Evolutionary conservation across 2,329 filamentous ascomycete species (phyloP).

Genomic region (Podosphaera xanthii): DNA sequence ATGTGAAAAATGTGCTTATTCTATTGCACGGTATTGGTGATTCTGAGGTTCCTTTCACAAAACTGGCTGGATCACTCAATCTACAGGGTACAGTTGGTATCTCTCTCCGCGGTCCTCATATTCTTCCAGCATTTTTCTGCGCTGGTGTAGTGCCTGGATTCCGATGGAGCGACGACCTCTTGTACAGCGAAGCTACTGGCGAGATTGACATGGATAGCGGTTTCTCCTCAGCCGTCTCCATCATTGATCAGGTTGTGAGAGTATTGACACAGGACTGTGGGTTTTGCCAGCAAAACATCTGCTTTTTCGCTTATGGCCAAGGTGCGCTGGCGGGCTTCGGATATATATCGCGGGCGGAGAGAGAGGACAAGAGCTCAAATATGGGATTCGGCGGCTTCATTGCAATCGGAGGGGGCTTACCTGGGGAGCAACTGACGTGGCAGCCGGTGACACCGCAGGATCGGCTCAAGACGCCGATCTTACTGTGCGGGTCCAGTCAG

Average conservation of each 20-base stretch:
- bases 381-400: slow-evolving; percentile 33
- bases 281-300: slow-evolving; percentile 24
- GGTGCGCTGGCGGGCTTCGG: slow-evolving; percentile 31
- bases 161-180: slow-evolving; percentile 36
- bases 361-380: not conserved
- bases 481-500: slow-evolving; percentile 33
- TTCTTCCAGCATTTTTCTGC: slow-evolving; percentile 29
- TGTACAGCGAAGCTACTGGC: slow-evolving; percentile 27
- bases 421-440: slow-evolving; percentile 16
- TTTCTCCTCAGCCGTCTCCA: slow-evolving; percentile 20
- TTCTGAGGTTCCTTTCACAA: slow-evolving; percentile 32
- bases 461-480: slow-evolving; percentile 39
- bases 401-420: slow-evolving; percentile 37
- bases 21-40: slow-evolving; percentile 52
- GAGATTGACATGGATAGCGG: slow-evolving; percentile 31
- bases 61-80: slow-evolving; percentile 31
- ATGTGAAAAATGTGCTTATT: slow-evolving; percentile 35
- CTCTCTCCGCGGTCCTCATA: slow-evolving; percentile 34
- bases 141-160: slow-evolving; percentile 19
- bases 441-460: slow-evolving; percentile 3
- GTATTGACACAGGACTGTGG: slow-evolving; percentile 25
- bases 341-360: slow-evolving; percentile 11
- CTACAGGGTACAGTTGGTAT: slow-evolving; percentile 43
- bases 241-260: slow-evolving; percentile 23
- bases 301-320: slow-evolving; percentile 32